These are phyloP conservation scores for Naganishia randhawae DNA, from an alignment of 768 basidiomycete species.

Conservation along the genomic window DNA sequence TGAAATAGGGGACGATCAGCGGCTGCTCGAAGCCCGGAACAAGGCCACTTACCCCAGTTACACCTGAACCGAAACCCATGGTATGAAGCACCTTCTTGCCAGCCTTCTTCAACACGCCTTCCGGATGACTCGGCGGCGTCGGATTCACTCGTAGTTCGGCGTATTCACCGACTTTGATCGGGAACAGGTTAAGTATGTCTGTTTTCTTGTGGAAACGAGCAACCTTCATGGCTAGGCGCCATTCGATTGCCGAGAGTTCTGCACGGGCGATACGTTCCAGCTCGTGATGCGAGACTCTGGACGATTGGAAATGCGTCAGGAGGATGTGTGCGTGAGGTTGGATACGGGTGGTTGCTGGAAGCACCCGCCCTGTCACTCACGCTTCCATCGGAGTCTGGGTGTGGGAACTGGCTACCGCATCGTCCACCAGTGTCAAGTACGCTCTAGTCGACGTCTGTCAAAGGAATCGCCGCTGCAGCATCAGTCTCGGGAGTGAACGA, in stretches of 20 bases:
- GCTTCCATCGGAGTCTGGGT: slow-evolving; percentile 21
- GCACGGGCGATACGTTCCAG: slow-evolving; percentile 6
- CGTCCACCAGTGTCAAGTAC: slow-evolving; percentile 6
- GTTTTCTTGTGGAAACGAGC: slow-evolving; percentile 11
- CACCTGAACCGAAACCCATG: slow-evolving; percentile 11
- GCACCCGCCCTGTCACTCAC: not conserved
- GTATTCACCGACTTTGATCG: slow-evolving; percentile 13
- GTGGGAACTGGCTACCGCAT: slow-evolving; percentile 18
- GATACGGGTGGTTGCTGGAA: not conserved
- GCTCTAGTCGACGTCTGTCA: slow-evolving; percentile 12
- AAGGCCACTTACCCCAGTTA: slow-evolving; percentile 10
- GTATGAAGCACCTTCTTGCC: slow-evolving; percentile 19
- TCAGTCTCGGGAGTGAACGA: not conserved
- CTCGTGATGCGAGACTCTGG: slow-evolving; percentile 19
- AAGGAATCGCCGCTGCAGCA: not conserved
- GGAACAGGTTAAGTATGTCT: slow-evolving; percentile 15
- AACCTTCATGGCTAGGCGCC: slow-evolving; percentile 16
- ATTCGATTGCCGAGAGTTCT: slow-evolving; percentile 15
- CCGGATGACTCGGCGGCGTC: slow-evolving; percentile 13
- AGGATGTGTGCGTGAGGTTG: not conserved
- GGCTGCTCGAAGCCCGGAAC: not conserved
- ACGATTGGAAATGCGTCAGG: too few species aligned
- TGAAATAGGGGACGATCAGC: not conserved
- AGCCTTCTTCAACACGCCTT: slow-evolving; percentile 16
- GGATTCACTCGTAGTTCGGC: slow-evolving; percentile 10